Base-by-base conservation (phyloP, 2,329 filamentous ascomycete species). In the Myriosclerotinia duriaeana region DNA sequence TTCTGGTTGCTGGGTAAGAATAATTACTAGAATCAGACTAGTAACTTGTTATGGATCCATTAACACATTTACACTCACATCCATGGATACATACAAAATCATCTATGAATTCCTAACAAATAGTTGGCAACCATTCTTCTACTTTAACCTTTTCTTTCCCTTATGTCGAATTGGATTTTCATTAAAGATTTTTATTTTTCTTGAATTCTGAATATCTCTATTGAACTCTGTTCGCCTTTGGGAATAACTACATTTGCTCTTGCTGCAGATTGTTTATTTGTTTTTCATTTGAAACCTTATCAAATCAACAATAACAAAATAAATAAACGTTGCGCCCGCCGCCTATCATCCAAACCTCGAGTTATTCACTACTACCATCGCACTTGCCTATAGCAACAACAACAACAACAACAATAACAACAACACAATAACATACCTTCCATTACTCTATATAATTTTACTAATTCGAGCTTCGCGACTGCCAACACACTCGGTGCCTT, bases 21-120 rank as follows among this genome's bases (percentile, higher is more conserved):
- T 34, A 34, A 65, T 60, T 65, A 53, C 64, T 34, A 65, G 26
- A 65, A 65, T 38, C 64, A 65, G 64, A 65, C 64, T 52, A 60
- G 53, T 59, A 59, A 58, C n/a, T 59, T 65, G 63, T 65, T 59
- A 65, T 64, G 56, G 50, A 22, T 44, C 44, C 40, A n/a, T n/a
- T 42, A 14, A 42, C 40, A 42, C 50, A 4, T 44, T 26, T 22
- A 64, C 44, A 38, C 26, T 44, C n/a, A 44, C 63, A 44, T 15
- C 26, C 2, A 26, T 26, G 3, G 26, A 55, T 65, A 44, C 54
- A 60, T 59, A 50, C 62, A 65, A 64, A 48, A 3, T 26, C 26
- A 26, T 26, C 3, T 26, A 53, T 44, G 26, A 59, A 59, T 59
- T 59, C 55, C 55, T 46, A 34, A 34, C 26, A 44, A 59, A 46